Conservation (phyloP, 805 yeast species). For the Saccharomycodes ludwigii region DNA sequence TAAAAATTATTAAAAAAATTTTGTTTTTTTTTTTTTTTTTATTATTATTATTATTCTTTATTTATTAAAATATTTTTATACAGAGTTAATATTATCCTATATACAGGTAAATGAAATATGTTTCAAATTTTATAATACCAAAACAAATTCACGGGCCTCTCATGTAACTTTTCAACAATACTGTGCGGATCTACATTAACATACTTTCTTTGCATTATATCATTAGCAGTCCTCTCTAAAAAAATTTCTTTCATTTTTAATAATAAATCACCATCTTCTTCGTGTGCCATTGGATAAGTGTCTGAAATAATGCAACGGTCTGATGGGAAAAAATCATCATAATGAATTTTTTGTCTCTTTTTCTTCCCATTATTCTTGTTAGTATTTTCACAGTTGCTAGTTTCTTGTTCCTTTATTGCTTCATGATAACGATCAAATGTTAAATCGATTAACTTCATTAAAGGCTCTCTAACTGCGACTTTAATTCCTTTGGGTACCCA, state of each 20-base stretch:
- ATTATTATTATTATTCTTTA: constrained; percentile 1
- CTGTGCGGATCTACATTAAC: constrained; percentile 11
- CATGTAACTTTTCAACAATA: constrained; percentile 9
- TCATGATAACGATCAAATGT: constrained; percentile 25
- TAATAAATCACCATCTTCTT: constrained; percentile 13
- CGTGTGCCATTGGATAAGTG: constrained; percentile 16
- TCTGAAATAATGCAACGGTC: constrained; percentile 17
- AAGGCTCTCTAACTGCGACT: constrained; percentile 42
- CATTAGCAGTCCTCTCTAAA: constrained; percentile 15
- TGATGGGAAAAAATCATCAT: constrained; percentile 11
- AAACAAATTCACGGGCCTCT: constrained; percentile 16
- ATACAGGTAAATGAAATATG: too few species aligned
- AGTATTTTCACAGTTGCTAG: too few species aligned
- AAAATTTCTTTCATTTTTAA: constrained; percentile 17
- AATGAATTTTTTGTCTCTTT: constrained; percentile 7
- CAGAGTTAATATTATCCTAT: too few species aligned
- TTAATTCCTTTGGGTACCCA: constrained; percentile 46
- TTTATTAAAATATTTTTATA: too few species aligned
- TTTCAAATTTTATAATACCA: constrained; percentile 22
- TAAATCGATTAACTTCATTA: constrained; percentile 18
- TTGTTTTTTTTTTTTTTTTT: too few species aligned
- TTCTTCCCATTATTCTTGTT: constrained; percentile 5
- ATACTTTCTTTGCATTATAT: constrained; percentile 13
- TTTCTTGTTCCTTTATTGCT: constrained; percentile 20
- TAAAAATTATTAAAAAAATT: too few species aligned